phyloP scores from a whole-genome alignment of 1,284 basidiomycete genomes.

The Gastroboletus turbinatus region DNA sequence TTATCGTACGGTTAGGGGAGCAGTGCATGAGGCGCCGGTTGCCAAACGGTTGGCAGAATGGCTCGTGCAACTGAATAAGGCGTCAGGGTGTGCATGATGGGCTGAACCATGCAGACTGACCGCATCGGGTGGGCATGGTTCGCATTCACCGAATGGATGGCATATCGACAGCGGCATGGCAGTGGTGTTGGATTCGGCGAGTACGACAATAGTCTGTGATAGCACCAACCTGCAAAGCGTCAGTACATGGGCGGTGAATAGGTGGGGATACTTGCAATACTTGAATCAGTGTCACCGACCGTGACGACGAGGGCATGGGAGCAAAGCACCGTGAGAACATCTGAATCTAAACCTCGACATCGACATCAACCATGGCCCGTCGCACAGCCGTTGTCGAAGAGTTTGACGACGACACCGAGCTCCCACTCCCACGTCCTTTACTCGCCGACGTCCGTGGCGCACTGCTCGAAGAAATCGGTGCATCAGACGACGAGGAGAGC shows the following conservation, averaged over 20 bases:
- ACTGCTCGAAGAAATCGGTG: slow-evolving; percentile 69
- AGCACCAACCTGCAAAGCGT: slow-evolving; percentile 17
- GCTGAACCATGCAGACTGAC: slow-evolving; percentile 46
- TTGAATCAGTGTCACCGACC: slow-evolving; percentile 7
- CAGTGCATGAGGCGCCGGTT: slow-evolving; percentile 87
- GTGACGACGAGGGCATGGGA: slow-evolving; percentile 8
- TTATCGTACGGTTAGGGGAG: slow-evolving; percentile 38
- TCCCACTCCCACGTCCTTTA: slow-evolving; percentile 69
- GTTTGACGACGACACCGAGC: slow-evolving; percentile 89
- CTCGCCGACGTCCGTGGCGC: slow-evolving; percentile 69
- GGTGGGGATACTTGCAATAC: slow-evolving; percentile 11
- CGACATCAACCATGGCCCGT: slow-evolving; percentile 55
- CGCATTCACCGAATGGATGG: slow-evolving; percentile 76
- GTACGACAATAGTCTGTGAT: slow-evolving; percentile 7
- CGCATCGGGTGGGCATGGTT: slow-evolving; percentile 77
- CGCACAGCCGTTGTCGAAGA: slow-evolving; percentile 63
- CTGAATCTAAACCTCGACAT: neutral
- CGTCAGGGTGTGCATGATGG: slow-evolving; percentile 8
- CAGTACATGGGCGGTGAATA: neutral
- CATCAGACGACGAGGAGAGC: slow-evolving; percentile 33
- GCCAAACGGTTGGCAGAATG: slow-evolving; percentile 89
- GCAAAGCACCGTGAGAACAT: slow-evolving; percentile 29
- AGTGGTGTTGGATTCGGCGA: slow-evolving; percentile 4
- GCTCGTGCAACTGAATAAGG: slow-evolving; percentile 64
- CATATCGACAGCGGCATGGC: slow-evolving; percentile 40